Base-by-base conservation (phyloP, 75 land plant genomes). In the Selaginella tamariscina region DNA sequence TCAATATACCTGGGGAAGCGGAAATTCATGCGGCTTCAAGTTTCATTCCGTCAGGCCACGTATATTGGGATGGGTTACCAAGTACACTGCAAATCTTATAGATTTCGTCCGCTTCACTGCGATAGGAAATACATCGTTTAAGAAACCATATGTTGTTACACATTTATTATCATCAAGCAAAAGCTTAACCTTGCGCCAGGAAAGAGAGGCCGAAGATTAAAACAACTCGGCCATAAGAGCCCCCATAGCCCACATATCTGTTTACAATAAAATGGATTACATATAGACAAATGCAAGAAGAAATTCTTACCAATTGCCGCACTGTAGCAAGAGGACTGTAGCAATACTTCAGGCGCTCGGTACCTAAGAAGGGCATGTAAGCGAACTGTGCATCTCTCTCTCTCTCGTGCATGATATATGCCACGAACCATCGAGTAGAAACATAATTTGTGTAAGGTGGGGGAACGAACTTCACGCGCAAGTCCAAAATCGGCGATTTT, bases 241-340 rank as follows among this genome's bases (percentile, higher is more conserved):
- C 32, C 97, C 97, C 74, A 88, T 70, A 32, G 97, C 95, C 97
- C 97, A 92, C 95, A 92, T 89, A 30, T 92, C 97, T 86, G 75
- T n/a, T n/a, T n/a, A n/a, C n/a, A n/a, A n/a, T n/a, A n/a, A n/a
- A n/a, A n/a, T n/a, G n/a, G n/a, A n/a, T n/a, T n/a, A n/a, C n/a
- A n/a, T n/a, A n/a, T n/a, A n/a, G n/a, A n/a, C n/a, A n/a, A n/a
- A n/a, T n/a, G n/a, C n/a, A n/a, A n/a, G n/a, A n/a, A n/a, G n/a
- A n/a, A 2, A 5, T 9, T 2, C 88, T 15, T 81, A 83, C 93
- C 93, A 70, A 89, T 73, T 18, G 94, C 89, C 74, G 94, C 70
- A 28, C 77, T 79, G 71, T 91, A 91, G 0, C 64, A 18, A 54
- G 78, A 59, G 54, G 82, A 82, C 71, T 79, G 85, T 64, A 91